phyloP scores from a whole-genome alignment of 1,284 basidiomycete genomes.

The Phenoliferia sp. region DNA sequence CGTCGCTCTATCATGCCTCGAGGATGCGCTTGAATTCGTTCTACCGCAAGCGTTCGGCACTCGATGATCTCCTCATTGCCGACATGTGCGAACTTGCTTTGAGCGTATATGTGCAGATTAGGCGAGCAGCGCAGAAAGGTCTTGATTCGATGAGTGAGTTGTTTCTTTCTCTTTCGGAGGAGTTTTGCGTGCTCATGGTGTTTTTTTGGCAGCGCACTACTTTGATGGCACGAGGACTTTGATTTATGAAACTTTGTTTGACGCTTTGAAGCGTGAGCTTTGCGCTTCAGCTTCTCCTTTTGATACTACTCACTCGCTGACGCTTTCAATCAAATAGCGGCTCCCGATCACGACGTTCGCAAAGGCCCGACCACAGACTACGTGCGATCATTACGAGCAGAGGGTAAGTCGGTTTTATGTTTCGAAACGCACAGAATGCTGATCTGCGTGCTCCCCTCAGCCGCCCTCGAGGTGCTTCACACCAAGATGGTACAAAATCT shows the following conservation, averaged over 20 bases:
- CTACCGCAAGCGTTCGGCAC: conserved; percentile 70
- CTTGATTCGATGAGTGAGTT: conserved; percentile 63
- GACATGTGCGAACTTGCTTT: conserved; percentile 79
- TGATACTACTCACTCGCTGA: conserved; percentile 1
- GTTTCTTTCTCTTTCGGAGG: not conserved
- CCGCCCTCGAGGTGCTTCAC: conserved; percentile 81
- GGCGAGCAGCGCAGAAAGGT: conserved; percentile 66
- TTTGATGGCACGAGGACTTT: conserved; percentile 75
- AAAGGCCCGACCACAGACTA: conserved; percentile 56
- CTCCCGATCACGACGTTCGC: conserved; percentile 85
- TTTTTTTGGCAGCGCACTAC: conserved; percentile 49
- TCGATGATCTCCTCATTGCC: conserved; percentile 72
- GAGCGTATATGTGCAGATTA: conserved; percentile 73
- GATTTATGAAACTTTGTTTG: conserved; percentile 47
- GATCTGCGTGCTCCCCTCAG: conserved; percentile 37
- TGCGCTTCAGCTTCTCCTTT: not conserved
- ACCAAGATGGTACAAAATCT: conserved; percentile 59
- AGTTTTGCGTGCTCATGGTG: conserved; percentile 1
- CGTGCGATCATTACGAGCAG: not conserved
- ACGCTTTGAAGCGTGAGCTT: conserved; percentile 55
- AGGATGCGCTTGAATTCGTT: conserved; percentile 67
- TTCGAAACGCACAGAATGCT: not conserved
- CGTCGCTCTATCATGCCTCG: conserved; percentile 58
- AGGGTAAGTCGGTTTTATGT: not conserved
- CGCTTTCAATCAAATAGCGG: conserved; percentile 42